phyloP scores from a whole-genome alignment of 192 early-diverging fungal genomes.

The Haplosporangium gracile region DNA sequence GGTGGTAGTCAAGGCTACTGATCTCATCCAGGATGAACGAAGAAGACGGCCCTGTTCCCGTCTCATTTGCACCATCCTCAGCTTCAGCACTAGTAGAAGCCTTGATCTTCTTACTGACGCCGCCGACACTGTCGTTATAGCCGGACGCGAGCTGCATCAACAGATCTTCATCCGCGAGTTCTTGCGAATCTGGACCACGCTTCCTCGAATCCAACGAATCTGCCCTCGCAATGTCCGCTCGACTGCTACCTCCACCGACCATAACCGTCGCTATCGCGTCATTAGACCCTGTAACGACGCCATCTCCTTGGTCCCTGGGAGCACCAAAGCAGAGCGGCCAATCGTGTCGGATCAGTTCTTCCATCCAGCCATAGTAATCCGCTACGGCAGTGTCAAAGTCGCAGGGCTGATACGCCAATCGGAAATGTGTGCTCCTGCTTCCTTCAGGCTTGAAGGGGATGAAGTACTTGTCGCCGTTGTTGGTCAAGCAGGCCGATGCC shows the following conservation, averaged over 20 bases:
- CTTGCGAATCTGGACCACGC: slow-evolving; percentile 19
- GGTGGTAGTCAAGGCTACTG: not conserved
- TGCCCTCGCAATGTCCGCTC: not conserved
- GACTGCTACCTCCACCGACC: not conserved
- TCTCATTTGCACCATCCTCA: not conserved
- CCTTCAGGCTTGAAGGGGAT: slow-evolving; percentile 77
- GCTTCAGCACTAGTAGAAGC: not conserved
- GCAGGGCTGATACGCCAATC: slow-evolving; percentile 83
- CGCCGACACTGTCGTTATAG: not conserved
- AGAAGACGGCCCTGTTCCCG: not conserved
- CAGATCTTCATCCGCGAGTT: slow-evolving; percentile 8
- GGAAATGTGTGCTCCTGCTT: slow-evolving; percentile 78
- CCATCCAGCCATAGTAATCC: slow-evolving; percentile 83
- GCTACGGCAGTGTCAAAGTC: slow-evolving; percentile 79
- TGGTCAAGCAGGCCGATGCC: slow-evolving; percentile 80
- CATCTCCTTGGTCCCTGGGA: slow-evolving; percentile 37
- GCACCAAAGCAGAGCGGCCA: slow-evolving; percentile 91
- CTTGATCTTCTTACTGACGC: slow-evolving; percentile 2
- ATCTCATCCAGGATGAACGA: not conserved
- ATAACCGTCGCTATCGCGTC: not conserved
- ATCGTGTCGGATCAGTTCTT: slow-evolving; percentile 75
- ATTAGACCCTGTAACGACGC: not conserved
- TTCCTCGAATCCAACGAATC: slow-evolving; percentile 27
- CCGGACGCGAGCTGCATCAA: not conserved
- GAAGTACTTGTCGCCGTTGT: slow-evolving; percentile 84